phyloP scores from a whole-genome alignment of 352 stramenopile species.

The Thalassiosira mediterranea region DNA sequence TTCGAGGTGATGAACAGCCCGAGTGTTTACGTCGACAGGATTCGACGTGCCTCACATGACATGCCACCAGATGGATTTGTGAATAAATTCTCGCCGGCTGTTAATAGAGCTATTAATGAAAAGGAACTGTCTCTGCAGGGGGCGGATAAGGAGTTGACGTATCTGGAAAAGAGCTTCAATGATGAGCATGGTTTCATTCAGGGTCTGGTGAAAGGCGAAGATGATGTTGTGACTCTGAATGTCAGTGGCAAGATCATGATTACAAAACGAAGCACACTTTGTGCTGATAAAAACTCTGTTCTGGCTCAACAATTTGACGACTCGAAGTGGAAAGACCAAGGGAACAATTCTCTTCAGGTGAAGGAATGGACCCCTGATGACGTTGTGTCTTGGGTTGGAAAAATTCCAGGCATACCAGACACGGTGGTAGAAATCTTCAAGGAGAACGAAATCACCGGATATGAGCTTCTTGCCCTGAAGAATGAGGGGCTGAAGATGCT shows the following conservation, averaged over 20 bases:
- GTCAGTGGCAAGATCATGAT: slow-evolving; percentile 20
- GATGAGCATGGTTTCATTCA: slow-evolving; percentile 18
- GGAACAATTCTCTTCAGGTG: not conserved
- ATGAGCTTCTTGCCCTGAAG: slow-evolving; percentile 7
- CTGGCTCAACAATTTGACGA: slow-evolving; percentile 26
- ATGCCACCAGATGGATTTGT: not conserved
- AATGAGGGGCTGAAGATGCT: slow-evolving; percentile 10
- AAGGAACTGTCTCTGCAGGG: slow-evolving; percentile 1
- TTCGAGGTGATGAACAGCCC: slow-evolving; percentile 6
- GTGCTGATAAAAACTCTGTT: slow-evolving; percentile 3
- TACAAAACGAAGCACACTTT: slow-evolving; percentile 11
- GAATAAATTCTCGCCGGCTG: slow-evolving; percentile 4
- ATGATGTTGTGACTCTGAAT: slow-evolving; percentile 18
- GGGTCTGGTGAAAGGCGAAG: slow-evolving; percentile 9
- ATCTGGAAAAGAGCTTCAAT: slow-evolving; percentile 14
- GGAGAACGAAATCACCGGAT: slow-evolving; percentile 17
- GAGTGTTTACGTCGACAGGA: not conserved
- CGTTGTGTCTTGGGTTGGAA: slow-evolving; percentile 7
- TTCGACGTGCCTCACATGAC: not conserved
- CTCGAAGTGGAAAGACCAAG: slow-evolving; percentile 24
- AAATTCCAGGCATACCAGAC: slow-evolving; percentile 10
- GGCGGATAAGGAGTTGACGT: not conserved
- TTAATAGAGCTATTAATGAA: slow-evolving; percentile 14
- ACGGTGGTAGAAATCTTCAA: slow-evolving; percentile 5
- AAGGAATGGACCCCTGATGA: slow-evolving; percentile 21